Base-by-base conservation (phyloP, 73 alveolate genomes). In the Paramecium primaurelia region DNA sequence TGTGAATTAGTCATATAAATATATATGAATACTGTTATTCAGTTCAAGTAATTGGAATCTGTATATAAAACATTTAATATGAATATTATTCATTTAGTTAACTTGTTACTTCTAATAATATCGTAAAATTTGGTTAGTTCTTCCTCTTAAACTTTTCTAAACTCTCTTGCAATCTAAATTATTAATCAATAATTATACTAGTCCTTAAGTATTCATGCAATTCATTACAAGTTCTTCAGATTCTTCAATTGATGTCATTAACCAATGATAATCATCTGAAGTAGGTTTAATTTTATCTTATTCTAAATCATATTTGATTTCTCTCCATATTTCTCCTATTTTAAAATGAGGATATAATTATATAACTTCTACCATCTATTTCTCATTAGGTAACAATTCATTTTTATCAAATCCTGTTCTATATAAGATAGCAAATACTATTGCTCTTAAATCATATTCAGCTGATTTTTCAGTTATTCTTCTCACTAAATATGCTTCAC, bases 251-350 rank as follows among this genome's bases (percentile, higher is more conserved):
- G 97, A 96, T 37, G 99, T 98, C 92, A 95, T 96, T 92, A 98
- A 73, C 99, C 99, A 98, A 91, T 96, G 97, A 89, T 95, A 93
- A 64, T 98, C 99, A 83, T 98, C 99, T 44, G 97, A 94, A 42
- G 99, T 97, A 1, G 99, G 99, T 71, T 95, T 95, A 58, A 97
- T 93, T 80, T 96, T 95, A 30, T 92, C 92, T 92, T 97, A 97
- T 51, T 95, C 96, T n/a, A 97, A 94, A 58, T 97, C 99, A 69
- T 96, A 96, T 59, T 96, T 97, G 51, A 97, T 98, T 86, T 98
- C 99, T 68, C 95, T 94, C 99, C 99, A 98, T 85, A 97, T 97
- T 90, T 98, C 99, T 64, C 99, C 99, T 85, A 95, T 98, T 92
- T 97, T 97, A 69, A 97, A 94, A 86, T 96, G 96, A 8, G 99